These are phyloP conservation scores for Microdochium paspali DNA, from an alignment of 2,329 filamentous ascomycete species.

Conservation along the genomic window DNA sequence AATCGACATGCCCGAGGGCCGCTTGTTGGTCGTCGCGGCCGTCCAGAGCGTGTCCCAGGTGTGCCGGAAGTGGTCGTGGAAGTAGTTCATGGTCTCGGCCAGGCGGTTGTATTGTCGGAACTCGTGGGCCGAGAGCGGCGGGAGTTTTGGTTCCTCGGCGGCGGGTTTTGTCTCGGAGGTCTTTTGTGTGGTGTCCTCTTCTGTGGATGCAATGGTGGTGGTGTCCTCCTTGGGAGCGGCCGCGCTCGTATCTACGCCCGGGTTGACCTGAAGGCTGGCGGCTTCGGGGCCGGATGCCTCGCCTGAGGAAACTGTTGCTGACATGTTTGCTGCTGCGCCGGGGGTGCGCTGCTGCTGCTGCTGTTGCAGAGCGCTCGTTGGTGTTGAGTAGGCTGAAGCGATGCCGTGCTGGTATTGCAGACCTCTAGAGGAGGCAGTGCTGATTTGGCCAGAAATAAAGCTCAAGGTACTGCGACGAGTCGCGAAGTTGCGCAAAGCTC, in stretches of 20 bases:
- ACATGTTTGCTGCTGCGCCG: not conserved
- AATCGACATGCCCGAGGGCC: conserved; percentile 55
- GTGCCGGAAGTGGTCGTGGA: conserved; percentile 69
- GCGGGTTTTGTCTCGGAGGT: not conserved
- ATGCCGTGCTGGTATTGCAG: no score
- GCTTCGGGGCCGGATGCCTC: not conserved
- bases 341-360: not conserved
- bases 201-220: not conserved
- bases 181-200: not conserved
- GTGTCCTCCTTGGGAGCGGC: not conserved
- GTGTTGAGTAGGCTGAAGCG: no score
- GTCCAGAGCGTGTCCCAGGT: conserved; percentile 64
- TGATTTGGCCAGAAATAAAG: not conserved
- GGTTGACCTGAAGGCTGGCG: not conserved
- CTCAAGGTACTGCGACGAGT: not conserved
- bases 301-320: not conserved
- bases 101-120: conserved; percentile 64
- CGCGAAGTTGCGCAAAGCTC: not conserved
- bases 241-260: not conserved
- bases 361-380: not conserved
- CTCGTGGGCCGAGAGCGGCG: conserved; percentile 56
- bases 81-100: conserved; percentile 66
- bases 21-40: conserved; percentile 49
- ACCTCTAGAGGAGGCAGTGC: not conserved
- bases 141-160: conserved; percentile 26